Conservation (phyloP, 2,329 filamentous ascomycete genomes). For the Aspergillus hiratsukae region DNA sequence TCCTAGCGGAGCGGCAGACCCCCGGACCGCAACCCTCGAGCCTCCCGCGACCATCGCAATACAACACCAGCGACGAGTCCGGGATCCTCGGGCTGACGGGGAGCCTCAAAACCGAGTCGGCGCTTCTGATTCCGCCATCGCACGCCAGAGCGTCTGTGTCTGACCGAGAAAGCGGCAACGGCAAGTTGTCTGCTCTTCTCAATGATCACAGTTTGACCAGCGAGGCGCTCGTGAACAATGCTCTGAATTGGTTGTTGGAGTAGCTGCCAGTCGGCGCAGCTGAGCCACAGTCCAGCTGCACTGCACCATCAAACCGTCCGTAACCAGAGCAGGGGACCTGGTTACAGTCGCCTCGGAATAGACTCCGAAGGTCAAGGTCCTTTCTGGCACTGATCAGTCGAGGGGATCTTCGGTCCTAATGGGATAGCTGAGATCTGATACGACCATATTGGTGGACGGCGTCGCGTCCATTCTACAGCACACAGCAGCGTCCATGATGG, state of each 20-base stretch:
- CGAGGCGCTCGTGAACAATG: conserved; percentile 17
- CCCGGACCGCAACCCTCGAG: neutral
- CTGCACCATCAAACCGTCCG: neutral
- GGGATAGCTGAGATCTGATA: too few relatives aligned
- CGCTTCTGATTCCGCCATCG: neutral
- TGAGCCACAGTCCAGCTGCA: neutral
- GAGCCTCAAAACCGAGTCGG: neutral
- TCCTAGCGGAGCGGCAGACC: conserved; percentile 10
- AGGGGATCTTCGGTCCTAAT: neutral
- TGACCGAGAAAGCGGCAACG: neutral
- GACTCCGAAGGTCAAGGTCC: neutral
- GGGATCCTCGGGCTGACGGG: neutral
- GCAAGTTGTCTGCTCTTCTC: conserved; percentile 9
- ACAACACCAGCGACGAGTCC: neutral
- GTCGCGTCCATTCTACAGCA: neutral
- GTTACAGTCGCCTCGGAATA: neutral
- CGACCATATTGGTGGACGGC: too few relatives aligned
- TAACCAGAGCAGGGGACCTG: neutral
- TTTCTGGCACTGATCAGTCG: neutral
- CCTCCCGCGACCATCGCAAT: neutral
- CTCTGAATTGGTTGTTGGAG: conserved; percentile 17
- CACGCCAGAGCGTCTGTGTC: neutral
- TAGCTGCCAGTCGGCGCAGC: neutral
- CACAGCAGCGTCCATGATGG: neutral
- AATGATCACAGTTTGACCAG: conserved; percentile 11